These are phyloP conservation scores for Parsonsia alboflavescens DNA, from an alignment of 257 asterid species.

Conservation along the genomic window DNA sequence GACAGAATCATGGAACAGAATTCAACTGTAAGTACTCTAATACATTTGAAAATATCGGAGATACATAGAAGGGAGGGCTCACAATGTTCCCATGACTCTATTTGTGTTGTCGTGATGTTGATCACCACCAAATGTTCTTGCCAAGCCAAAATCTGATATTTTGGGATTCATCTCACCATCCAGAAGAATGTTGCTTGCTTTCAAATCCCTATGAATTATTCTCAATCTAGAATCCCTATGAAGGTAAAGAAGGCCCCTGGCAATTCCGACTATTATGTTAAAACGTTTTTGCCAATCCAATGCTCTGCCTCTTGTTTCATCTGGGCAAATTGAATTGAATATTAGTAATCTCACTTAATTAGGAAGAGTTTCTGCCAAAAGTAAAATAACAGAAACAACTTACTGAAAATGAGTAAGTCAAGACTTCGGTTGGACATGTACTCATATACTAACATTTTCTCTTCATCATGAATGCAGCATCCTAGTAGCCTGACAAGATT, in stretches of 20 bases:
- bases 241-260: slow-evolving; percentile 24
- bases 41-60: neutral
- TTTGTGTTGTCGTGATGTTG: slow-evolving; percentile 28
- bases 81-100: slow-evolving; percentile 37
- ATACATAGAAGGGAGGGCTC: slow-evolving; percentile 3
- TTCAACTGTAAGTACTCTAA: neutral
- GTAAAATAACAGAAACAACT: neutral
- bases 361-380: neutral
- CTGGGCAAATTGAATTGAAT: slow-evolving; percentile 6
- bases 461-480: slow-evolving; percentile 28
- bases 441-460: slow-evolving; percentile 24
- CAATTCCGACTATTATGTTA: slow-evolving; percentile 22
- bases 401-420: slow-evolving; percentile 27
- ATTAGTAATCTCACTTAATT: neutral
- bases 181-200: slow-evolving; percentile 31
- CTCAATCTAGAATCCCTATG: slow-evolving; percentile 27
- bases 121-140: slow-evolving; percentile 32
- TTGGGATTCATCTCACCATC: slow-evolving; percentile 31
- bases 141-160: slow-evolving; percentile 34
- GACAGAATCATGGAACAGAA: neutral
- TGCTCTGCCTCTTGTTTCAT: slow-evolving; percentile 16
- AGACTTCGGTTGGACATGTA: slow-evolving; percentile 25
- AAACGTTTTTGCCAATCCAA: slow-evolving; percentile 24
- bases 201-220: slow-evolving; percentile 37
- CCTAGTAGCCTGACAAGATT: slow-evolving; percentile 28